phyloP scores from a whole-genome alignment of 768 basidiomycete species.

The Cubamyces lactineus region DNA sequence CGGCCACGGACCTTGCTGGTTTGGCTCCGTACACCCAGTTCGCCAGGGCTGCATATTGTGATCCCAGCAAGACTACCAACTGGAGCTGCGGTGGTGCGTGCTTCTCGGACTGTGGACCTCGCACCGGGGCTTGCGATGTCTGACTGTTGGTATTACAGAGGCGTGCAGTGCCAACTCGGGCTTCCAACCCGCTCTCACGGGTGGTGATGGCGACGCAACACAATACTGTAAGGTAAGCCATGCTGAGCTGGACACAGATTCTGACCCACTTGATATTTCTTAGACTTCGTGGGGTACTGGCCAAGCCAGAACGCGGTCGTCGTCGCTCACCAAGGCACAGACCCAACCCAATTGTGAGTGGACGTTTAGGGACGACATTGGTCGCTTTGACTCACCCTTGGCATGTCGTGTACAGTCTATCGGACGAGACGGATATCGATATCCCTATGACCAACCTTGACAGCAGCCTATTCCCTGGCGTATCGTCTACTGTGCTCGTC shows the following conservation, averaged over 20 bases:
- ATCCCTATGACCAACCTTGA: slow-evolving; percentile 45
- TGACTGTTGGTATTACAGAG: slow-evolving; percentile 28
- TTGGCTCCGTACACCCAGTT: slow-evolving; percentile 54
- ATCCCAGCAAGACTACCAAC: slow-evolving; percentile 37
- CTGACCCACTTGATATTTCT: neutral
- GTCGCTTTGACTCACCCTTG: neutral
- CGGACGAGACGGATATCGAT: slow-evolving; percentile 54
- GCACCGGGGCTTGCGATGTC: too few species aligned
- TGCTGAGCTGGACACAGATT: neutral
- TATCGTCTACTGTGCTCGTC: slow-evolving; percentile 45
- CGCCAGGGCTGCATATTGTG: slow-evolving; percentile 59
- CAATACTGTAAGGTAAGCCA: slow-evolving; percentile 47
- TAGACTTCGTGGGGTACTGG: slow-evolving; percentile 65
- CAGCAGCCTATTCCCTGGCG: slow-evolving; percentile 56
- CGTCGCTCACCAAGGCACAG: slow-evolving; percentile 64
- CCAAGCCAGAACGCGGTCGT: slow-evolving; percentile 52
- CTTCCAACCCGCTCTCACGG: slow-evolving; percentile 45
- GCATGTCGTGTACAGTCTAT: slow-evolving; percentile 41
- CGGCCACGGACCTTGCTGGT: slow-evolving; percentile 38
- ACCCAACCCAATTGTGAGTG: slow-evolving; percentile 56
- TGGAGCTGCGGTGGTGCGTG: slow-evolving; percentile 48
- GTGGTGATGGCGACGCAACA: slow-evolving; percentile 52
- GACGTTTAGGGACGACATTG: neutral
- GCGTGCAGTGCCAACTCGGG: slow-evolving; percentile 46
- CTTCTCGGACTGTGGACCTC: too few species aligned